A percentile compares a stretch with the other conserved stretches of the same genome.
Evolutionary conservation across 768 basidiomycete genomes (phyloP).

Genomic region (Lentinula lateritia): DNA sequence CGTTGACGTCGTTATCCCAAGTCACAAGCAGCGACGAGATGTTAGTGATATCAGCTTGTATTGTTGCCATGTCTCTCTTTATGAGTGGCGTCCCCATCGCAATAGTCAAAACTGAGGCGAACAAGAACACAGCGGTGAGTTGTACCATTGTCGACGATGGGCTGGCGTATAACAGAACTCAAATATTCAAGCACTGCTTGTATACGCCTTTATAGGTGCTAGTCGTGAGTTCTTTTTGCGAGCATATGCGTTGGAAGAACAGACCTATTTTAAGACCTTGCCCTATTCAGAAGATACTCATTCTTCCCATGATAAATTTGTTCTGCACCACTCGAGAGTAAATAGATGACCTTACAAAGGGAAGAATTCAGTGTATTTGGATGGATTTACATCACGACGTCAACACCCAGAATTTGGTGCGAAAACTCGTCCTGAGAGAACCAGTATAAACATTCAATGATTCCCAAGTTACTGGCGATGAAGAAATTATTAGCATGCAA

Average conservation of each 20-base stretch:
- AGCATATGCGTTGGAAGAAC: background rate
- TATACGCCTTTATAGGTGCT: background rate
- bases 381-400: background rate
- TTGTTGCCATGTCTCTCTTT: conserved; percentile 2
- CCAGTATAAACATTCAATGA: background rate
- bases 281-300: background rate
- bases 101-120: background rate
- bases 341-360: background rate
- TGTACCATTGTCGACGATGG: background rate
- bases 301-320: background rate
- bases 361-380: background rate
- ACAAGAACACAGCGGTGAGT: background rate
- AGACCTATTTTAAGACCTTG: background rate
- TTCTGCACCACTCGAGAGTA: background rate
- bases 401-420: background rate
- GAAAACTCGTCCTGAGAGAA: background rate
- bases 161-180: background rate
- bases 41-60: background rate
- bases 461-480: background rate
- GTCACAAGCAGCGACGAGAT: conserved; percentile 1
- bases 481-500: background rate
- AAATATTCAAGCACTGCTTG: background rate
- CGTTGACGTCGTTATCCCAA: conserved; percentile 2
- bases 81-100: background rate
- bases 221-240: background rate